A percentile compares a stretch with the other conserved stretches of the same genome.
phyloP scores from a whole-genome alignment of 139 green algal species.

The Tetradesmus obliquus region DNA sequence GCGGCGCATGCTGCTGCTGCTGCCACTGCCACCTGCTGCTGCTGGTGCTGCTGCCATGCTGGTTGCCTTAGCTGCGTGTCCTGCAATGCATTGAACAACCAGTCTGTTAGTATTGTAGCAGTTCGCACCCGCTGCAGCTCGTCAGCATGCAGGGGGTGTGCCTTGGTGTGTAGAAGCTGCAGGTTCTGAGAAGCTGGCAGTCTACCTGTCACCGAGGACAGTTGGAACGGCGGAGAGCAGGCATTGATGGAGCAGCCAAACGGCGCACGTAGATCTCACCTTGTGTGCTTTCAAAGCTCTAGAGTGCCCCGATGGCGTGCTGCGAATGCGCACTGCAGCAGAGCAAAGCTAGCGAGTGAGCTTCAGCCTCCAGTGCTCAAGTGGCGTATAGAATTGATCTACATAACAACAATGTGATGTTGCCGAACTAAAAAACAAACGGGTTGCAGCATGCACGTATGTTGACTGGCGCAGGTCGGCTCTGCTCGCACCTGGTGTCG shows the following conservation, averaged over 20 bases:
- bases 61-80: background rate
- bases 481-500: background rate
- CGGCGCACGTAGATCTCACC: background rate
- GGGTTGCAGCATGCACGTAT: background rate
- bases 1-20: conserved; percentile 15
- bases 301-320: background rate
- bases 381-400: background rate
- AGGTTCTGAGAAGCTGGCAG: background rate
- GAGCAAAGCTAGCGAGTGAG: background rate
- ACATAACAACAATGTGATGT: background rate
- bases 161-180: background rate
- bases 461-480: background rate
- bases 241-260: background rate
- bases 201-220: background rate
- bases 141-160: background rate
- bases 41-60: background rate
- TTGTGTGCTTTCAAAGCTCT: background rate
- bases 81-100: background rate
- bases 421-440: too few species aligned
- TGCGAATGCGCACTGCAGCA: background rate
- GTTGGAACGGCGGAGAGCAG: background rate
- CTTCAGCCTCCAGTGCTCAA: background rate
- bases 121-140: background rate
- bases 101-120: background rate
- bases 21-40: conserved; percentile 10